Conservation (phyloP, 257 asterid genomes). For the Coffea canephora region DNA sequence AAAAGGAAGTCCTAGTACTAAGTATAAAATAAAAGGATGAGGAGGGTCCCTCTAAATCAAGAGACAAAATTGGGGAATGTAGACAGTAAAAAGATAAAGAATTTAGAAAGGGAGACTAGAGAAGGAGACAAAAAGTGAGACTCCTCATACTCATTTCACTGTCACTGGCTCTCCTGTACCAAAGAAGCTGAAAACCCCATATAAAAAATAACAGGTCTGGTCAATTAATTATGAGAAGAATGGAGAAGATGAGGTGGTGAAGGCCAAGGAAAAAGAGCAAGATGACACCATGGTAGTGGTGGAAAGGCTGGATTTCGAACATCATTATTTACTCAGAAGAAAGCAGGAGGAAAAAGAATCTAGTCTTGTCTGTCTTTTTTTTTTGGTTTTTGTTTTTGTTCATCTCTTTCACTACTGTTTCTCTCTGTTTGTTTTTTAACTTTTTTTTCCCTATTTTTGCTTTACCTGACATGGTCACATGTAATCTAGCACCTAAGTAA, state of each 20-base stretch:
- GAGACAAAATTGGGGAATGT: constrained; percentile 38
- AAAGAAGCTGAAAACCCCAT: background rate
- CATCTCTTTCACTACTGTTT: background rate
- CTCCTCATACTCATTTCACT: constrained; percentile 51
- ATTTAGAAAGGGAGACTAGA: constrained; percentile 22
- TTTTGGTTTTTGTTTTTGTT: background rate
- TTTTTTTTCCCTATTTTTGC: constrained; percentile 2
- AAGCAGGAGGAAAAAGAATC: constrained; percentile 20
- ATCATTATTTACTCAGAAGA: constrained; percentile 11
- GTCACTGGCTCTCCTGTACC: constrained; percentile 32
- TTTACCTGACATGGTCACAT: constrained; percentile 46
- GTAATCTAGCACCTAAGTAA: constrained; percentile 14
- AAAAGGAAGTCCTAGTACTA: background rate
- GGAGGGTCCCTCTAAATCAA: constrained; percentile 34
- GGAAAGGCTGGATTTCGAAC: constrained; percentile 15
- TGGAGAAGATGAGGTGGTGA: background rate
- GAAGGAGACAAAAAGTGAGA: constrained; percentile 51
- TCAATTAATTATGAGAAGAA: constrained; percentile 12
- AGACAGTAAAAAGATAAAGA: constrained; percentile 31
- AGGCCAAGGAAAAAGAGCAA: constrained; percentile 6
- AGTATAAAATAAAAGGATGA: constrained; percentile 17
- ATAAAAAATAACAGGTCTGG: constrained; percentile 4
- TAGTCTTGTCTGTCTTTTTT: constrained; percentile 14
- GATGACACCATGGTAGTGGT: constrained; percentile 16
- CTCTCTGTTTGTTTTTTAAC: background rate